Evolutionary conservation across 257 asterid species (phyloP).

Genomic region (Solanum clarkiae): DNA sequence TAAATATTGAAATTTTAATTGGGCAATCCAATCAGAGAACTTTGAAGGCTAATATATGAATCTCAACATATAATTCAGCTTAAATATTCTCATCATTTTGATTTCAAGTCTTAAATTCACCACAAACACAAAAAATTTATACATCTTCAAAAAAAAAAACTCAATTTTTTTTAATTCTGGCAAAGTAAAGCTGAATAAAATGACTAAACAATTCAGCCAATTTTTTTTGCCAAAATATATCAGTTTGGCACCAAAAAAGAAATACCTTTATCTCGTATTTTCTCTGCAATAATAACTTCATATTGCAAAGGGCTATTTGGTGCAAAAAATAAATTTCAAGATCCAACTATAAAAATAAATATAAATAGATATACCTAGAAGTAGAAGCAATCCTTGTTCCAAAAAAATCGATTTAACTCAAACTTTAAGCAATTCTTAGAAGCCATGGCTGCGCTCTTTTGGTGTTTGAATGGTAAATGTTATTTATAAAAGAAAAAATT

Average conservation of each 20-base stretch:
- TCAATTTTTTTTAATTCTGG: slow-evolving; percentile 1
- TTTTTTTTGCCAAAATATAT: slow-evolving; percentile 13
- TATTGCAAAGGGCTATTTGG: slow-evolving; percentile 62
- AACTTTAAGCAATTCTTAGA: not conserved
- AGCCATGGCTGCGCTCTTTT: not conserved
- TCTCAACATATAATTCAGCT: slow-evolving; percentile 15
- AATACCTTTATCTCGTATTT: slow-evolving; percentile 37
- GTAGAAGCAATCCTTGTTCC: not conserved
- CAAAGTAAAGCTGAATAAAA: slow-evolving; percentile 13
- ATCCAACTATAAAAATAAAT: no score
- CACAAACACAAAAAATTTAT: not conserved
- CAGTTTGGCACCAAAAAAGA: slow-evolving; percentile 38
- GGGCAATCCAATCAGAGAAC: slow-evolving; percentile 27
- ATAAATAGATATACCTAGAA: not conserved
- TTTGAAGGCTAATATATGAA: slow-evolving; percentile 17
- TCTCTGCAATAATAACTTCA: slow-evolving; percentile 37
- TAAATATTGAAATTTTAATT: no score
- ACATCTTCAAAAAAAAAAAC: not conserved
- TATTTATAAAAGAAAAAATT: not conserved
- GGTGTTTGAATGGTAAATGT: not conserved
- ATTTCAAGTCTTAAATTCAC: not conserved
- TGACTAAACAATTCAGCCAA: slow-evolving; percentile 7
- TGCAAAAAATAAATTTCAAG: slow-evolving; percentile 10
- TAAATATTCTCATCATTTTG: slow-evolving; percentile 15
- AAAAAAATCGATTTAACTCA: not conserved